Conservation (phyloP, 495 filamentous ascomycete genomes). For the Neurospora intermedia region DNA sequence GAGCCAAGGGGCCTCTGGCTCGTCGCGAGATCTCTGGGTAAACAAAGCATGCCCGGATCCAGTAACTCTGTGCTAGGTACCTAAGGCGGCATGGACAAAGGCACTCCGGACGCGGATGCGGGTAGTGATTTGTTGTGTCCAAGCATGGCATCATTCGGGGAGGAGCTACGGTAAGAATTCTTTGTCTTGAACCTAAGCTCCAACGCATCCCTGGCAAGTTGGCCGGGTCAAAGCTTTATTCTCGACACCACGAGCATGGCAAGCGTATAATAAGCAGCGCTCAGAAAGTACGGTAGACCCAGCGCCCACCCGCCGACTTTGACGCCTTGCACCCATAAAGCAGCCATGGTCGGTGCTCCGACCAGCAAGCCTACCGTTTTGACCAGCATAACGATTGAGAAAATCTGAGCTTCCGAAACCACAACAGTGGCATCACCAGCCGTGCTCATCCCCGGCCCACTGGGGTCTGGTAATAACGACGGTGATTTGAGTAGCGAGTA, state of each 20-base stretch:
- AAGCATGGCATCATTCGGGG: background rate
- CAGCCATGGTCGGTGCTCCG: constrained; percentile 31
- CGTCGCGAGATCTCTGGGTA: background rate
- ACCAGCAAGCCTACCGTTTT: constrained; percentile 31
- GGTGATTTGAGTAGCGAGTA: constrained; percentile 29
- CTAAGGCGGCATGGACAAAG: background rate
- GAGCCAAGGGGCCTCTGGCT: background rate
- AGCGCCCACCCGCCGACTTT: constrained; percentile 9
- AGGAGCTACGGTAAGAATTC: background rate
- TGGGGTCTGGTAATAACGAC: constrained; percentile 14
- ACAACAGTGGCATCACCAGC: constrained; percentile 4
- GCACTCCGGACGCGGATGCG: background rate
- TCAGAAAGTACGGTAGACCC: constrained; percentile 25
- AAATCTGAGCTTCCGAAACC: constrained; percentile 24
- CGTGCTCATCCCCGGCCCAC: background rate
- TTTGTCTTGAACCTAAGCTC: background rate
- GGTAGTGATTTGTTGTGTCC: background rate
- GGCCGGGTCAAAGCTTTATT: background rate
- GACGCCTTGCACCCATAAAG: constrained; percentile 28
- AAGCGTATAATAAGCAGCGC: constrained; percentile 23
- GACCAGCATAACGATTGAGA: constrained; percentile 37
- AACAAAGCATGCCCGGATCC: background rate
- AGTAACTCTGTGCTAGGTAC: background rate
- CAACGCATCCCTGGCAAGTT: background rate
- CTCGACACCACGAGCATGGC: constrained; percentile 10